Base-by-base conservation (phyloP, 495 filamentous ascomycete species). In the Glonium stellatum region DNA sequence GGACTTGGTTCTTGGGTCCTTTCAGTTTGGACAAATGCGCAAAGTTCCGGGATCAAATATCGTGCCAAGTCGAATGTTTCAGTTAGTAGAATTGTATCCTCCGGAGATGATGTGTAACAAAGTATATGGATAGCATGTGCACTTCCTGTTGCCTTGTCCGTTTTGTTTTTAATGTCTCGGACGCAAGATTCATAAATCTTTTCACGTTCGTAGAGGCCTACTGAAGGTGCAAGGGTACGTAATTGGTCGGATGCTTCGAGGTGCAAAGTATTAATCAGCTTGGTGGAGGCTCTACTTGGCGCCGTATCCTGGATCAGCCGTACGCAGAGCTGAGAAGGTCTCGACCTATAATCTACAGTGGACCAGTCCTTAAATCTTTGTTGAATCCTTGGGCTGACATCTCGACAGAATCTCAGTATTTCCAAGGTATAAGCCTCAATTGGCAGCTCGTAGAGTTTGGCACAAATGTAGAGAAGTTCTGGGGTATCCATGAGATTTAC, bases 371-470 rank as follows among this genome's bases (percentile, higher is more conserved):
- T 8, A 1, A 80, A 60, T n/a, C 67, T 61, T n/a, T 74, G 65
- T 49, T 47, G 41, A 36, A 63, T 12, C 53, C 50, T 44, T 9
- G 13, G 4, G 18, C 21, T 46, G 50, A 68, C 23, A 54, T 58
- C 50, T 21, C 55, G 42, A 27, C 68, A 27, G 25, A 71, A 66
- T 12, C 55, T 60, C 71, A 80, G 36, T 75, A 86, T 72, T 70
- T 83, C 69, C 58, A 71, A 64, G 78, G 87, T 72, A 68, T 83
- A 78, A 47, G 74, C 69, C 63, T 79, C 70, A 69, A 95, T 73
- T 15, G 90, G 85, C 27, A 95, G 73, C 10, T 83, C 79, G 36
- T 82, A 70, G 36, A 92, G 74, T 68, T 95, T 96, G 52, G 79
- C 72, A 63, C 86, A 88, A n/a, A 95, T 66, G 69, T 93, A 87